These are phyloP conservation scores for Cystofilobasidium macerans DNA, from an alignment of 768 basidiomycete species.

Conservation along the genomic window DNA sequence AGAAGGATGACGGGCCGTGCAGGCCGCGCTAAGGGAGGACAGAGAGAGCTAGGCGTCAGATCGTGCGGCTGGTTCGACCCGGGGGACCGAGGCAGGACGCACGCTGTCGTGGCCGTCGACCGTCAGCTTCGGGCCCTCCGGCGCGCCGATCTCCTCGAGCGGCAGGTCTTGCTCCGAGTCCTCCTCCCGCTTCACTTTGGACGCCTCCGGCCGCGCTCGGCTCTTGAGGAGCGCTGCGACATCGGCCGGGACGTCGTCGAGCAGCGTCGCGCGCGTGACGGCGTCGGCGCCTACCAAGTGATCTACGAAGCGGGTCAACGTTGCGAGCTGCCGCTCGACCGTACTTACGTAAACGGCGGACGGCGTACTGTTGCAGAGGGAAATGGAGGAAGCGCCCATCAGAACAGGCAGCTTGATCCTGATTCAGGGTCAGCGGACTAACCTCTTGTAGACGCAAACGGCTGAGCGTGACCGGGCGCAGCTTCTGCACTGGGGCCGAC, in stretches of 20 bases:
- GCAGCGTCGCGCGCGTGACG: not conserved
- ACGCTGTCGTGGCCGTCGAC: not conserved
- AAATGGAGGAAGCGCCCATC: not conserved
- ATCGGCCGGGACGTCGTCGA: not conserved
- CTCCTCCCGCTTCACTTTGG: too few relatives aligned
- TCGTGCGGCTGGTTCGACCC: not conserved
- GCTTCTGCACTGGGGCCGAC: not conserved
- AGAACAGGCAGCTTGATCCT: not conserved
- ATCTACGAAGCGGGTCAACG: not conserved
- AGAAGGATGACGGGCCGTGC: slow-evolving; percentile 8
- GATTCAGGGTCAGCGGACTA: not conserved
- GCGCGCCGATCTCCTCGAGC: not conserved
- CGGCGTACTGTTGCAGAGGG: not conserved
- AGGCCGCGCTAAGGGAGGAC: not conserved
- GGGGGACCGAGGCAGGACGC: not conserved
- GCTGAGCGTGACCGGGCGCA: not conserved
- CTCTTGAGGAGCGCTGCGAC: not conserved
- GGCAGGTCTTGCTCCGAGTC: not conserved
- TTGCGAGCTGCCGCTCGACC: not conserved
- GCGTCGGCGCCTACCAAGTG: not conserved
- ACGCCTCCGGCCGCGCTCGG: not conserved
- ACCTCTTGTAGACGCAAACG: not conserved
- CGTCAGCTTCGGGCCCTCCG: not conserved
- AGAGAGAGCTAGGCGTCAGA: not conserved
- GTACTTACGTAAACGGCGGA: not conserved